Evolutionary conservation across 2,329 filamentous ascomycete species (phyloP), one percentile per base, ranked within the genome.

Genomic region (Aspergillus pseudotamarii): DNA sequence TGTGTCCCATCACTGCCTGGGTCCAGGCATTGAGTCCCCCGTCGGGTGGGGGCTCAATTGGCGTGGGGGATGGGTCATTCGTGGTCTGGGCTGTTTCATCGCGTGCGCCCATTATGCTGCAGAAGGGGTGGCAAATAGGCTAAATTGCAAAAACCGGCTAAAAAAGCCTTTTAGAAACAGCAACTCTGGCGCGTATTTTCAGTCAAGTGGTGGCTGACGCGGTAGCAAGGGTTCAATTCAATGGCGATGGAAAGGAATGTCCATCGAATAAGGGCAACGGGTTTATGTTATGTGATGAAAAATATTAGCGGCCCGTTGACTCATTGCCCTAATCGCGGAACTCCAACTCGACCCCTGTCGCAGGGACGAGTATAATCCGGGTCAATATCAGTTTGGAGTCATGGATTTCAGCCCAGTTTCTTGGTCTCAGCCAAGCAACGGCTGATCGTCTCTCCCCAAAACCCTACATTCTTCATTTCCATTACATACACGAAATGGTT

Each of bases 21-120:
- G 63, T 66, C 69, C 69, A 72, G 57, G 68, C 69, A n/a, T 65
- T 59, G 3, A 65, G 9, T 14, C 70, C 69, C 11, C 67, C 68
- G 30, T 72, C 69, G 0, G 67, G 68, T 23, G 65, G 69, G 10
- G 59, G 59, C n/a, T 53, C 51, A 23, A 54, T 54, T 36, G 51
- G 51, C 6, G 51, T 8, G 19, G 51, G 30, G 4, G 32, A 36
- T 54, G 51, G 30, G 19, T 23, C 51, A 16, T n/a, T n/a, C 14
- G 12, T 26, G 12, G 16, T 50, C 16, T 26, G 21, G 21, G 46
- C 16, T 26, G 16, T n/a, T 28, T 50, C 46, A 19, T 30, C 14
- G 46, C 26, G 23, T 30, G 11, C 26, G 26, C 46, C 26, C 46
- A 50, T 50, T 0, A 14, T 50, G 46, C 6, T 46, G 43, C 21